Evolutionary conservation across 2,329 filamentous ascomycete genomes (phyloP).

Genomic region (Diaporthe caulivora): DNA sequence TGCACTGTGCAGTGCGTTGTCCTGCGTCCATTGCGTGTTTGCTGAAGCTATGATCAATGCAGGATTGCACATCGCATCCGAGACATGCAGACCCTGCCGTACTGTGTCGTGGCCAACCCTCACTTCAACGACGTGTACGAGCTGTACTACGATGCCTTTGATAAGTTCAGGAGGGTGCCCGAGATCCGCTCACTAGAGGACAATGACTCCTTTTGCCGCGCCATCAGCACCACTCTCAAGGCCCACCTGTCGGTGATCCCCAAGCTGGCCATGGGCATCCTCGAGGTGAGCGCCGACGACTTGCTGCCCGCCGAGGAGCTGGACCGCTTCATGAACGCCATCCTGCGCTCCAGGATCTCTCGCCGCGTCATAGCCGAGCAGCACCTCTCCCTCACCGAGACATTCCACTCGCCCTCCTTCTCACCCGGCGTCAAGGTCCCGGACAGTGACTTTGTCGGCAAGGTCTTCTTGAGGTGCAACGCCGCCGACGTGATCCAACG

Average conservation of each 20-base stretch:
- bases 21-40: background rate
- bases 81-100: constrained; percentile 96
- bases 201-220: constrained; percentile 87
- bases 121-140: constrained; percentile 97
- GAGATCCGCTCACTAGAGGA: constrained; percentile 89
- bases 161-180: constrained; percentile 84
- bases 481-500: constrained; percentile 89
- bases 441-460: constrained; percentile 88
- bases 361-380: constrained; percentile 97
- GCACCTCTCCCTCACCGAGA: constrained; percentile 93
- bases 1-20: background rate
- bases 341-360: constrained; percentile 92
- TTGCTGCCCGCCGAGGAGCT: constrained; percentile 84
- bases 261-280: constrained; percentile 91
- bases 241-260: constrained; percentile 95
- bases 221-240: constrained; percentile 82
- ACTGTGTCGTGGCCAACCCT: constrained; percentile 94
- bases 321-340: constrained; percentile 95
- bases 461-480: constrained; percentile 94
- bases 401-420: constrained; percentile 91
- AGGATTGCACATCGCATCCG: constrained; percentile 94
- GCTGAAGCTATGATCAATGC: constrained; percentile 32
- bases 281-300: constrained; percentile 80
- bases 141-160: constrained; percentile 96
- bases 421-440: constrained; percentile 80